phyloP scores from a whole-genome alignment of 2,329 filamentous ascomycete genomes.

The Cephalotrichum gorgonifer region DNA sequence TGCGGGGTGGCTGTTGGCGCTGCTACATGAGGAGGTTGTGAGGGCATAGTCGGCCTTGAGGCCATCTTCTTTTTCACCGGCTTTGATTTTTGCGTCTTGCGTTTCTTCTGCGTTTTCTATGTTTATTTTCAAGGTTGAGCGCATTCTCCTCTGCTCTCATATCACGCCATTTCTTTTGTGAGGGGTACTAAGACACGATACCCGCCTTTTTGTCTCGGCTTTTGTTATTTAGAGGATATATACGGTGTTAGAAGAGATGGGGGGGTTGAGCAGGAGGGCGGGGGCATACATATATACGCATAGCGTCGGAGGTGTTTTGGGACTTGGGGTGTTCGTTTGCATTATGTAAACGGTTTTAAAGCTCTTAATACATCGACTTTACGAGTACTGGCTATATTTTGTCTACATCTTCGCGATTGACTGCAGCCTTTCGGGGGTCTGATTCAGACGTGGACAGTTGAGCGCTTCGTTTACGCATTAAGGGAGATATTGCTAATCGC shows the following conservation, averaged over 20 bases:
- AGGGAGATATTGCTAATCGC: no score
- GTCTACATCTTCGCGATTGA: no score
- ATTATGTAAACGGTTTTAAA: no score
- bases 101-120: not conserved
- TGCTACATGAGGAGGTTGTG: slow-evolving; percentile 47
- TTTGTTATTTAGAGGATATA: not conserved
- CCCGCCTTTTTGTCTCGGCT: not conserved
- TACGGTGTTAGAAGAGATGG: not conserved
- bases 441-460: no score
- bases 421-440: no score
- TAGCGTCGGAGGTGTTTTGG: not conserved
- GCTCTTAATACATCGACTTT: no score
- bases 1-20: slow-evolving; percentile 44
- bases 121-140: no score
- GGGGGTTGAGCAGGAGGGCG: no score
- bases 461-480: no score
- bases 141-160: no score
- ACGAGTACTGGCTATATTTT: no score
- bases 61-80: not conserved
- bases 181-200: not conserved
- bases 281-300: no score
- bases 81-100: slow-evolving; percentile 1
- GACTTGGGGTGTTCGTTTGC: not conserved
- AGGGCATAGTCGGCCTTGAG: slow-evolving; percentile 15
- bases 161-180: not conserved